Percentiles rank a stretch among this genome's conserved stretches.
Evolutionary conservation across 1,139 yeast genomes (phyloP).

Genomic region (Geotrichum klebahnii): DNA sequence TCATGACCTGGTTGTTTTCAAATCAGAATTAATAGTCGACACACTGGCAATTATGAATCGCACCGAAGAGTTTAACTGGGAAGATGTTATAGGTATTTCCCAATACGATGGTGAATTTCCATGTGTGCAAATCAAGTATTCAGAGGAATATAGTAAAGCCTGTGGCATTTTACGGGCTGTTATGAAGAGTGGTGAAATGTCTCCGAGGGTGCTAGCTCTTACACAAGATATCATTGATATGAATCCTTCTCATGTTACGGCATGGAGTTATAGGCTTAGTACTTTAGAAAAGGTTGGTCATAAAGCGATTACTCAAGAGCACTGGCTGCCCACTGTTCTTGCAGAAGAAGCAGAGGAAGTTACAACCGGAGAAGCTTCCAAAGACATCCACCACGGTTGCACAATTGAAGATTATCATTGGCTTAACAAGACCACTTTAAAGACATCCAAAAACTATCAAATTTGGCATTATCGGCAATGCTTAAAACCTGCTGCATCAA

Average conservation of each 20-base stretch:
- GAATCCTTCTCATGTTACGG: conserved; percentile 88
- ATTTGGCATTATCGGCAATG: conserved; percentile 87
- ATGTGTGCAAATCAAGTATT: too few species aligned
- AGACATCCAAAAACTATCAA: conserved; percentile 86
- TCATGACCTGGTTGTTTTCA: too few species aligned
- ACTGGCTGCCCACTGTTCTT: conserved; percentile 32
- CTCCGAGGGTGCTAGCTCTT: conserved; percentile 65
- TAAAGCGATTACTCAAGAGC: conserved; percentile 32
- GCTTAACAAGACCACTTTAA: conserved; percentile 72
- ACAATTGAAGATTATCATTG: conserved; percentile 47
- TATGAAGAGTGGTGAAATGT: conserved; percentile 57
- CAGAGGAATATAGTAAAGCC: too few species aligned
- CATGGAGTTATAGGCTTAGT: conserved; percentile 73
- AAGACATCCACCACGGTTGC: conserved; percentile 33
- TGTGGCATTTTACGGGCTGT: conserved; percentile 64
- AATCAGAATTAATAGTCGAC: too few species aligned
- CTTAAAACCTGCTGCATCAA: conserved; percentile 25
- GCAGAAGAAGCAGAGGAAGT: conserved; percentile 20
- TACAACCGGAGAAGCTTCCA: background rate
- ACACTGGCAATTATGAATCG: too few species aligned
- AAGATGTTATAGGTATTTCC: too few species aligned
- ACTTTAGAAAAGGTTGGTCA: conserved; percentile 45
- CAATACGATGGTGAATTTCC: too few species aligned
- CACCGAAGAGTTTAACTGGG: too few species aligned
- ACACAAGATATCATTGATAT: conserved; percentile 59